These are phyloP conservation scores for Debaryomyces subglobosus DNA, from an alignment of 1,139 yeast species.

Conservation along the genomic window DNA sequence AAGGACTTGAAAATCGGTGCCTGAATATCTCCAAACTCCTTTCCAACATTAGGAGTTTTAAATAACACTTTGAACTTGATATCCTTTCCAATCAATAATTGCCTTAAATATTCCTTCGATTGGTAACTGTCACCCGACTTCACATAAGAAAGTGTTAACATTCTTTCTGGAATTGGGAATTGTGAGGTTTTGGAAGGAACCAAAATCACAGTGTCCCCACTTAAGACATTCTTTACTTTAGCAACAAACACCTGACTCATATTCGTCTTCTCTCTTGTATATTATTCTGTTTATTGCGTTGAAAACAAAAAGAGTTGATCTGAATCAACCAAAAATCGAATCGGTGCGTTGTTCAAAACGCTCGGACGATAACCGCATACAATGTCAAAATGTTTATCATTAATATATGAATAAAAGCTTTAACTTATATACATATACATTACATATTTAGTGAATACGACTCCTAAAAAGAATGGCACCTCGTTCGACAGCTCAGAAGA, in stretches of 20 bases:
- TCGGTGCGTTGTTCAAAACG: constrained; percentile 14
- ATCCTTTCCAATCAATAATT: constrained; percentile 68
- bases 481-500: constrained; percentile 74
- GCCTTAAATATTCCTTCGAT: constrained; percentile 64
- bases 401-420: background rate
- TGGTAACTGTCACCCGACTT: constrained; percentile 54
- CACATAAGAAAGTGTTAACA: constrained; percentile 65
- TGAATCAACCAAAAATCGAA: background rate
- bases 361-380: constrained; percentile 2
- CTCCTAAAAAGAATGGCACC: constrained; percentile 38
- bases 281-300: background rate
- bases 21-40: constrained; percentile 74
- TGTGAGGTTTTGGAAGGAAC: constrained; percentile 53
- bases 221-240: constrained; percentile 68
- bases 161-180: constrained; percentile 58
- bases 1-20: constrained; percentile 68
- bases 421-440: background rate
- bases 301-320: constrained; percentile 4
- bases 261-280: background rate
- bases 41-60: constrained; percentile 51
- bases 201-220: constrained; percentile 75
- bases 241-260: constrained; percentile 41
- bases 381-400: background rate
- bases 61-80: constrained; percentile 62
- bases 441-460: background rate